These are phyloP conservation scores for Alternaria triticimaculans DNA, from an alignment of 2,329 filamentous ascomycete species.

Conservation along the genomic window DNA sequence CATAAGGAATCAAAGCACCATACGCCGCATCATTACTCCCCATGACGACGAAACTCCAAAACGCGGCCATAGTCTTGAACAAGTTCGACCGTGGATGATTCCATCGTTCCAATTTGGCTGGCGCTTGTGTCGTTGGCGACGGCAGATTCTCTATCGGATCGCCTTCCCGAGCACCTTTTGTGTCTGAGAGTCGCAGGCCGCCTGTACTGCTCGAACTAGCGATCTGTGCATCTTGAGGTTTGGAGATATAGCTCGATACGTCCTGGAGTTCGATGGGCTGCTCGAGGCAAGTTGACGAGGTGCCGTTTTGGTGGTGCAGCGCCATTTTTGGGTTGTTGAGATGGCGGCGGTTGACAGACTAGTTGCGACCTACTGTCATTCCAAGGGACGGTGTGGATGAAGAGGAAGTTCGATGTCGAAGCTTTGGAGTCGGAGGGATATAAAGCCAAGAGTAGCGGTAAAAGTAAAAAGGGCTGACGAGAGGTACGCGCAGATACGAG, in stretches of 20 bases:
- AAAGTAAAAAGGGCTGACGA: not conserved
- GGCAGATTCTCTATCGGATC: constrained; percentile 52
- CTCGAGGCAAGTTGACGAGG: constrained; percentile 45
- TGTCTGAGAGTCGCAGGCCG: constrained; percentile 25
- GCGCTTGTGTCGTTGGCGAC: constrained; percentile 53
- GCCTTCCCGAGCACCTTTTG: constrained; percentile 14
- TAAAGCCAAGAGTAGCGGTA: not conserved
- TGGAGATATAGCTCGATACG: constrained; percentile 28
- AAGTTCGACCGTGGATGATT: constrained; percentile 67
- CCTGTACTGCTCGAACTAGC: constrained; percentile 8
- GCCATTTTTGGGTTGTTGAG: constrained; percentile 24
- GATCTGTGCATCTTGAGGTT: constrained; percentile 29
- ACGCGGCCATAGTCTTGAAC: constrained; percentile 64
- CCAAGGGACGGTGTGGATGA: constrained; percentile 17
- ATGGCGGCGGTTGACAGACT: not conserved
- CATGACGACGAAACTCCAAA: constrained; percentile 69
- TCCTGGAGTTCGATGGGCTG: constrained; percentile 41
- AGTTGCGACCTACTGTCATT: not conserved
- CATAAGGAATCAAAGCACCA: constrained; percentile 62
- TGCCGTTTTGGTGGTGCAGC: constrained; percentile 37
- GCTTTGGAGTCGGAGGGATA: not conserved
- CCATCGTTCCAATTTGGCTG: constrained; percentile 63
- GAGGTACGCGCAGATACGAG: not conserved
- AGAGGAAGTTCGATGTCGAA: not conserved
- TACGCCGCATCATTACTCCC: constrained; percentile 73